Conservation (phyloP, 2,329 filamentous ascomycete species). For the Plenodomus tracheiphilus region DNA sequence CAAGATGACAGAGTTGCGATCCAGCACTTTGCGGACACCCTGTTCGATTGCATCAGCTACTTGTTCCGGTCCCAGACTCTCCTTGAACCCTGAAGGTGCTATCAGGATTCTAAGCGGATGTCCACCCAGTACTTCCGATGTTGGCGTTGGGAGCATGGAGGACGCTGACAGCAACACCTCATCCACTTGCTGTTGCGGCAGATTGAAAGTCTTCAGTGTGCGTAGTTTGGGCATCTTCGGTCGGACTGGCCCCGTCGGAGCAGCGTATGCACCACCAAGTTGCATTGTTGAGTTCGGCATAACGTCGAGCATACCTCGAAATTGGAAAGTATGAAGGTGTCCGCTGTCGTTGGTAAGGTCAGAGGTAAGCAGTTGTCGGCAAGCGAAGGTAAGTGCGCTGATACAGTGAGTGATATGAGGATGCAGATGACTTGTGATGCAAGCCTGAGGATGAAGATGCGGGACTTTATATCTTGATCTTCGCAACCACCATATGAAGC, state of each 20-base stretch:
- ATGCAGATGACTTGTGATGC: background rate
- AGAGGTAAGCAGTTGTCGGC: background rate
- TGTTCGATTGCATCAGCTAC: slow-evolving; percentile 57
- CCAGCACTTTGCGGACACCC: slow-evolving; percentile 51
- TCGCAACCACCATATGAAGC: background rate
- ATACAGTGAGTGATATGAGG: background rate
- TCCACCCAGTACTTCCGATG: slow-evolving; percentile 22
- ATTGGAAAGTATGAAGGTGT: background rate
- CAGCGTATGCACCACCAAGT: background rate
- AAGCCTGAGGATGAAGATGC: slow-evolving; percentile 8
- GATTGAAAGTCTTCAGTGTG: slow-evolving; percentile 26
- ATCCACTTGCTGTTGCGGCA: slow-evolving; percentile 20
- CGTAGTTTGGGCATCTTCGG: slow-evolving; percentile 21
- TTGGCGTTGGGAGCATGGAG: slow-evolving; percentile 19
- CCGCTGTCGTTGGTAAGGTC: background rate
- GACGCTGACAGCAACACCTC: slow-evolving; percentile 21
- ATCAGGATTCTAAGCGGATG: slow-evolving; percentile 48
- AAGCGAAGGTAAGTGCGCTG: slow-evolving; percentile 8
- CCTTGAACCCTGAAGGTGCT: slow-evolving; percentile 59
- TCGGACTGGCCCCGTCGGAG: slow-evolving; percentile 3
- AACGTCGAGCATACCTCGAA: slow-evolving; percentile 15
- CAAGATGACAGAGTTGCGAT: slow-evolving; percentile 45
- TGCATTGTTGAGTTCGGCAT: slow-evolving; percentile 1
- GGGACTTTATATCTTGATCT: slow-evolving; percentile 18
- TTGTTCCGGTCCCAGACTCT: slow-evolving; percentile 54